Percentiles rank a stretch among this genome's conserved stretches.
Evolutionary conservation across 106 monocot species (phyloP).

Genomic region (Acorus calamus): DNA sequence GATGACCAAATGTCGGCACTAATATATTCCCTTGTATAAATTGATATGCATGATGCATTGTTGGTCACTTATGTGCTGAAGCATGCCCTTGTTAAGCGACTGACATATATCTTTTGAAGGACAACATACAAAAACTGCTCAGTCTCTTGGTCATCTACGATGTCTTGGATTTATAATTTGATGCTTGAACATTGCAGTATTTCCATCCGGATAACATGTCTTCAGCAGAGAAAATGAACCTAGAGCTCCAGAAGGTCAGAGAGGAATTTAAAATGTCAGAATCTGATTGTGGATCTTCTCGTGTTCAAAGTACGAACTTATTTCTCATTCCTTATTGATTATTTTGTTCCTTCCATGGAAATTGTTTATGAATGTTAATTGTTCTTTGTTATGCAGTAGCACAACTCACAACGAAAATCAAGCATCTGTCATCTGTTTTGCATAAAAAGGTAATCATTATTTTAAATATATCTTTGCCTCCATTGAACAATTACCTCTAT

Average conservation of each 20-base stretch:
- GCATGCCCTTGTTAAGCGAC: no score
- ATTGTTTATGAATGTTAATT: not conserved
- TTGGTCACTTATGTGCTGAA: no score
- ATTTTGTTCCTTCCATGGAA: not conserved
- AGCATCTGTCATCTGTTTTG: conserved; percentile 69
- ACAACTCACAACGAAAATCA: conserved; percentile 89
- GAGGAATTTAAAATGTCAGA: conserved; percentile 97
- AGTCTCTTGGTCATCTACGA: not conserved
- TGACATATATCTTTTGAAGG: no score
- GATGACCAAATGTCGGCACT: no score
- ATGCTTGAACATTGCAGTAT: conserved; percentile 38
- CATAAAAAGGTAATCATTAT: conserved; percentile 59
- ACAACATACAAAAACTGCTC: no score
- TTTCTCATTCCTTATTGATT: not conserved
- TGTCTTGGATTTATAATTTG: not conserved
- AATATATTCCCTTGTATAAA: no score
- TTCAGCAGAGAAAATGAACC: conserved; percentile 81
- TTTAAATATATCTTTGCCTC: not conserved
- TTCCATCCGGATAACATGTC: conserved; percentile 93
- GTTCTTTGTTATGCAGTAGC: conserved; percentile 52
- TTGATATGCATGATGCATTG: no score
- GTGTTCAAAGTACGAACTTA: conserved; percentile 63
- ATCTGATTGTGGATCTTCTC: conserved; percentile 90
- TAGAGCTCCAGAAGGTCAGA: conserved; percentile 74
- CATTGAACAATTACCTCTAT: no score